phyloP scores from a whole-genome alignment of 2,329 filamentous ascomycete genomes.

The Phoma sp. region DNA sequence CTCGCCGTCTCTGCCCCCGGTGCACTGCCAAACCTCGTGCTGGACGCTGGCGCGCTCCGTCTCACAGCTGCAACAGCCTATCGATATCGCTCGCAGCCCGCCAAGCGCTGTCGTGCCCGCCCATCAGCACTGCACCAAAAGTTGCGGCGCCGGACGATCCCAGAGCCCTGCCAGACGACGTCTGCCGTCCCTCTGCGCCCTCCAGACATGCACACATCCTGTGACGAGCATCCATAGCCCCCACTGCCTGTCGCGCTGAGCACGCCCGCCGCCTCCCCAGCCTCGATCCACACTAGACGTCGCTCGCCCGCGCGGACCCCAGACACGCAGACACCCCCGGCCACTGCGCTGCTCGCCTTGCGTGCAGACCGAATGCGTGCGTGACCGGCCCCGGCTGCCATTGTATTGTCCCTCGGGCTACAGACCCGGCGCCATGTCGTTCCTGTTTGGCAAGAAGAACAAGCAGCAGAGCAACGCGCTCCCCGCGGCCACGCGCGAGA shows the following conservation, averaged over 20 bases:
- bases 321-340: background rate
- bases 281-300: conserved; percentile 10
- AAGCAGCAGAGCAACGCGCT: conserved; percentile 53
- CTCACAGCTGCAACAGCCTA: background rate
- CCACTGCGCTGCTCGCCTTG: conserved; percentile 16
- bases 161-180: conserved; percentile 2
- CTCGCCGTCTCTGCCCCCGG: background rate
- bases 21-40: background rate
- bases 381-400: conserved; percentile 32
- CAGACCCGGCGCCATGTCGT: conserved; percentile 55
- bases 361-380: conserved; percentile 42
- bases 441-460: conserved; percentile 60
- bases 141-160: conserved; percentile 3
- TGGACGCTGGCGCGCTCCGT: background rate
- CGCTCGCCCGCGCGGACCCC: conserved; percentile 19
- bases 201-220: conserved; percentile 10
- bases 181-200: background rate
- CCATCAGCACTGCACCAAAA: conserved; percentile 10
- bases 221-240: background rate
- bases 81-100: conserved; percentile 6
- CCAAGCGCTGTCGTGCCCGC: conserved; percentile 10
- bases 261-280: conserved; percentile 14
- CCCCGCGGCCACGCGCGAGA: conserved; percentile 63
- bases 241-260: background rate
- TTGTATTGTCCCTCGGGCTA: conserved; percentile 28